phyloP scores from a whole-genome alignment of 176 grass and related monocot genomes.

The Triticum timopheevii region DNA sequence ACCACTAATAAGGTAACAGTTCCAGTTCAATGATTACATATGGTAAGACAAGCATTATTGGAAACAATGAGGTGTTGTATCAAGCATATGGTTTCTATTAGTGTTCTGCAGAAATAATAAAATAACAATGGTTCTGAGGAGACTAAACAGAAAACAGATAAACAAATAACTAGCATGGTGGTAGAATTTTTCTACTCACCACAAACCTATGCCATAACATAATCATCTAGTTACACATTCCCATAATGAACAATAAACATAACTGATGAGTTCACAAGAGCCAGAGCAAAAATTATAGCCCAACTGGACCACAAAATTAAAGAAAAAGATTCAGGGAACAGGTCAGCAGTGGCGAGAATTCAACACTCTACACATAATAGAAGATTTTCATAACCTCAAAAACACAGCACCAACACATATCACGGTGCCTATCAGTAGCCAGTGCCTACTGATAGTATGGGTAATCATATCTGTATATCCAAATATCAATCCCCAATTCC shows the following conservation, averaged over 20 bases:
- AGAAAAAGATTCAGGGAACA: neutral
- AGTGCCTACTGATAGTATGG: neutral
- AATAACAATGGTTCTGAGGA: neutral
- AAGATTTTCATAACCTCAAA: neutral
- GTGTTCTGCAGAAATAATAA: neutral
- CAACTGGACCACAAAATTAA: neutral
- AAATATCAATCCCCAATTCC: neutral
- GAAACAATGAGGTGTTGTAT: neutral
- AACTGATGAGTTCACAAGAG: neutral
- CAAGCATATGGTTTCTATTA: too few species aligned
- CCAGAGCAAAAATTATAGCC: neutral
- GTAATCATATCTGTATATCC: neutral
- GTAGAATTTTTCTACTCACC: neutral
- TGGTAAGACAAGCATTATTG: neutral
- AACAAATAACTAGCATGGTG: neutral
- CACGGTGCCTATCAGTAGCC: too few species aligned
- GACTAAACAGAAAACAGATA: neutral
- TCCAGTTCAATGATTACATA: neutral
- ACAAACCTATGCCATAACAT: neutral
- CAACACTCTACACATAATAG: neutral
- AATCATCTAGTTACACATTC: neutral
- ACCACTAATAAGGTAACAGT: neutral
- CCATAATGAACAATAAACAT: neutral
- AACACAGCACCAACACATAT: neutral
- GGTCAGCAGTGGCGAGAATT: neutral